A percentile compares a stretch with the other conserved stretches of the same genome.
These are phyloP conservation scores for Neoscytalidium dimidiatum DNA, from an alignment of 2,329 filamentous ascomycete species.

Conservation along the genomic window DNA sequence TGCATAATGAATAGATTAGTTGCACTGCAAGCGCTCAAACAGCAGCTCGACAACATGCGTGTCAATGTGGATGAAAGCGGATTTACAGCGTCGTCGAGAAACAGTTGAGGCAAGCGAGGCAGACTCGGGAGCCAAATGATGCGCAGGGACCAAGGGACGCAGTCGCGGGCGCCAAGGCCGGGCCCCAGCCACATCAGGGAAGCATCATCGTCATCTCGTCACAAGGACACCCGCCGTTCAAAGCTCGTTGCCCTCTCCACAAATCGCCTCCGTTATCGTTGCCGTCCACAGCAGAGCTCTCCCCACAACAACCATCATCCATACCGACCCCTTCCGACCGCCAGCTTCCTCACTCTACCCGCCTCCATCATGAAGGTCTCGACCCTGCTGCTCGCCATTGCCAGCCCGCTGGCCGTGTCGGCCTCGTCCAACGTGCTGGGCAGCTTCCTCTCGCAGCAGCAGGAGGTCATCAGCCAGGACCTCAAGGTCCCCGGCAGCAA, in stretches of 20 bases:
- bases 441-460: slow-evolving; percentile 5
- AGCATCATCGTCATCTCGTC: slow-evolving; percentile 13
- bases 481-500: slow-evolving; percentile 80
- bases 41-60: background rate
- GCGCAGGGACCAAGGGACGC: background rate
- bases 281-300: background rate
- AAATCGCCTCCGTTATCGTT: slow-evolving; percentile 17
- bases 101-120: background rate
- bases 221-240: slow-evolving; percentile 2
- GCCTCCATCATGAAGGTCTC: slow-evolving; percentile 16
- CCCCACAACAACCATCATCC: background rate
- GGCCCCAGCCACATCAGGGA: slow-evolving; percentile 7
- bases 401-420: slow-evolving; percentile 12
- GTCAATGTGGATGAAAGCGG: background rate
- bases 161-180: background rate
- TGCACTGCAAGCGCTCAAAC: background rate
- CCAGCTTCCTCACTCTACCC: background rate
- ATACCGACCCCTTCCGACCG: background rate
- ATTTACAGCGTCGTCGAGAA: background rate
- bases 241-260: slow-evolving; percentile 6
- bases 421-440: slow-evolving; percentile 13
- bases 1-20: background rate
- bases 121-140: background rate
- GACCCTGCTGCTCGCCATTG: slow-evolving; percentile 14
- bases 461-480: slow-evolving; percentile 43